Evolutionary conservation across 306 rosid genomes (phyloP).

Genomic region (Luffa acutangula): DNA sequence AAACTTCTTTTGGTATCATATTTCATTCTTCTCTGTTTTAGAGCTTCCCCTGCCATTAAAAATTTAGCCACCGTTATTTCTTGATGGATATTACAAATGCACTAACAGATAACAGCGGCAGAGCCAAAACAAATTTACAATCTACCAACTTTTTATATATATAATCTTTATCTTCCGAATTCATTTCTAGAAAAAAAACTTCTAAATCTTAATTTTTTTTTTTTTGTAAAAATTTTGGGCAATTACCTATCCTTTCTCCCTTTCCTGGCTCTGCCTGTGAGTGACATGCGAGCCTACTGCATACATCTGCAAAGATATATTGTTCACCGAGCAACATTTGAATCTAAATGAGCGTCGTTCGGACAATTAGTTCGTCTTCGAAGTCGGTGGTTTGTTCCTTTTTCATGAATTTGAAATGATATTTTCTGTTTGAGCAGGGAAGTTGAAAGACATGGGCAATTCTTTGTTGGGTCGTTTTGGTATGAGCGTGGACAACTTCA

Average conservation of each 20-base stretch:
- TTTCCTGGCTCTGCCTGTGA: background rate
- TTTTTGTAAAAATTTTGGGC: background rate
- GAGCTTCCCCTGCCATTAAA: background rate
- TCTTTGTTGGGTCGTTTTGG: conserved; percentile 88
- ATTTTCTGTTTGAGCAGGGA: conserved; percentile 29
- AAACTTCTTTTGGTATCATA: background rate
- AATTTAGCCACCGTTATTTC: background rate
- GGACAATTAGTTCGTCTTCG: background rate
- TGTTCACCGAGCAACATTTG: background rate
- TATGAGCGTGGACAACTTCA: conserved; percentile 81
- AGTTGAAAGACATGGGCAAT: conserved; percentile 88
- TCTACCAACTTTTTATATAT: background rate
- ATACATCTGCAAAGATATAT: background rate
- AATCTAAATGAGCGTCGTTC: background rate
- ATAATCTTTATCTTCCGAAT: background rate
- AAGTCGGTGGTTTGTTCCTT: background rate
- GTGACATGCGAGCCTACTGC: background rate
- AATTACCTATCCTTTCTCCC: background rate
- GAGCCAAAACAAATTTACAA: background rate
- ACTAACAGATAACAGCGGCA: background rate
- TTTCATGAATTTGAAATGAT: background rate
- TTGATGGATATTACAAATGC: background rate
- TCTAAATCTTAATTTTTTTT: background rate
- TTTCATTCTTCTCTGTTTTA: background rate
- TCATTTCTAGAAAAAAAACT: background rate